Base-by-base conservation (phyloP, 768 basidiomycete species). In the Leucosporidium scottii region DNA sequence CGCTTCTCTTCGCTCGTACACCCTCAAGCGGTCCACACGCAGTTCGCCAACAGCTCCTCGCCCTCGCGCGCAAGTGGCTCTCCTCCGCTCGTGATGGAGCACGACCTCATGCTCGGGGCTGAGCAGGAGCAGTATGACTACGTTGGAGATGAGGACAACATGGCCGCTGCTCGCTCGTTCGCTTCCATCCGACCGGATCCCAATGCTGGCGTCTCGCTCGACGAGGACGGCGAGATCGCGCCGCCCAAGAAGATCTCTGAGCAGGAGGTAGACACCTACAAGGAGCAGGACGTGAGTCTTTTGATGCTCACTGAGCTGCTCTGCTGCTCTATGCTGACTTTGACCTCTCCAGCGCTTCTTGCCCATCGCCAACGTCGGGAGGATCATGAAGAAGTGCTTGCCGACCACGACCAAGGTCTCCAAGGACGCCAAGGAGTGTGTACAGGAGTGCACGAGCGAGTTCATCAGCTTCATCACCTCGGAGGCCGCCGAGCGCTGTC, bases 391-490 rank as follows among this genome's bases (percentile, higher is more conserved):
- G 79, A 82, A 86, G 53, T 84, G 91, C 17, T 87, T 97, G 3
- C 93, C 94, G 0, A 81, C 86, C 0, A 88, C 88, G 25, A 91
- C 94, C 53, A 98, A 98, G 81, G 94, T 97, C 75, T 90, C 91
- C 12, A 97, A 97, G 78, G 94, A 98, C 79, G 93, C 93, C 55
- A 98, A 98, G 78, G 94, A 98, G 80, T 93, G 91, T 79, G 91
- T 97, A 53, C 94, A 98, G 78, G 94, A 97, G 80, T 96, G 93
- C 79, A 91, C 96, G 64, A 92, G 90, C 53, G 94, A 98, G 81
- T 98, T 96, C 82, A 97, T 98, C 78, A 87, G 86, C 74, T 98
- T 98, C 83, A 92, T 98, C 81, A 96, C 93, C 34, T 90, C 87
- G 54, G 94, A 98, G 78, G 94, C 94, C 7, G 91, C 91, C 21